Conservation (phyloP, 2,329 filamentous ascomycete species). For the Aaosphaeria pasadenensis region DNA sequence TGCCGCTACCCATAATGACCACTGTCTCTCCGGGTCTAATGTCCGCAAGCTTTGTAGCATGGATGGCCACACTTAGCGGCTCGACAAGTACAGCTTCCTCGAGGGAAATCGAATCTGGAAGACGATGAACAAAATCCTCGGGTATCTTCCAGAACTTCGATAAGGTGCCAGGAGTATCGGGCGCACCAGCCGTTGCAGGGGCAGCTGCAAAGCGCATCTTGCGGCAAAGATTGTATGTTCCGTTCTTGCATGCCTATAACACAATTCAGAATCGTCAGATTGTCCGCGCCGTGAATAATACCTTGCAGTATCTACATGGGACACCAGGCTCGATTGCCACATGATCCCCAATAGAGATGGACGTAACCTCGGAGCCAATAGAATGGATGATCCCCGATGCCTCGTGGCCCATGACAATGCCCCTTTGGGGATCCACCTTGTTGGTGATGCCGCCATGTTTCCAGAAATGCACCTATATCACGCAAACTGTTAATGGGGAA, state of each 20-base stretch:
- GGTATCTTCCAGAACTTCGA: constrained; percentile 88
- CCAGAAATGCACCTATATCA: constrained; percentile 77
- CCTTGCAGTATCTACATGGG: constrained; percentile 79
- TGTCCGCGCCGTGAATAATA: too few relatives aligned
- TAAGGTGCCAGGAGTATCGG: constrained; percentile 62
- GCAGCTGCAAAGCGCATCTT: constrained; percentile 83
- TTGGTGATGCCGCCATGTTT: constrained; percentile 89
- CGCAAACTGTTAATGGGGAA: neutral
- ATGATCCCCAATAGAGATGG: constrained; percentile 76
- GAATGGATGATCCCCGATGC: constrained; percentile 78
- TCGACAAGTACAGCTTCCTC: constrained; percentile 88
- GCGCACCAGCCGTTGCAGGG: constrained; percentile 42
- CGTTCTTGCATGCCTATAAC: constrained; percentile 68
- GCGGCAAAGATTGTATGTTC: constrained; percentile 90
- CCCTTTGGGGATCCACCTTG: constrained; percentile 70
- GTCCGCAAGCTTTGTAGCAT: constrained; percentile 75
- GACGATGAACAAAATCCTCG: constrained; percentile 89
- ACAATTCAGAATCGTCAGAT: too few relatives aligned
- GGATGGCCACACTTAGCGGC: constrained; percentile 82
- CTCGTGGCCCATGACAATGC: constrained; percentile 90
- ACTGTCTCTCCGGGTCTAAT: constrained; percentile 81
- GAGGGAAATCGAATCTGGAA: constrained; percentile 74
- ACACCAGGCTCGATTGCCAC: constrained; percentile 91
- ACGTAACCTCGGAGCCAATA: constrained; percentile 55
- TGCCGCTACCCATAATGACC: constrained; percentile 84